Evolutionary conservation across 192 early-diverging fungal species (phyloP).

Genomic region (Entomortierella lignicola): DNA sequence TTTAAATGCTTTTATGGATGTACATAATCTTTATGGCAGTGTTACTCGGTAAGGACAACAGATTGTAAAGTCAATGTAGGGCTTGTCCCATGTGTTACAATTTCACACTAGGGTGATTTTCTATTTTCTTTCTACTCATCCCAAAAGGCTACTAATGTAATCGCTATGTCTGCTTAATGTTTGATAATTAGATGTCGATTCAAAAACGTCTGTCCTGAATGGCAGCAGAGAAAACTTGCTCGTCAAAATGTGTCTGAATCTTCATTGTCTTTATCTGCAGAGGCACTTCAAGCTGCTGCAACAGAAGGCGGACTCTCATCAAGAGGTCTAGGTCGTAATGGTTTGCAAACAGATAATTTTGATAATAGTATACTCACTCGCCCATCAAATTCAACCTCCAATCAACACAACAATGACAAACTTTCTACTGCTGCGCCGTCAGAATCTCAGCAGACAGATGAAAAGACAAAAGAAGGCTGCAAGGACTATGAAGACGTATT

Average conservation of each 20-base stretch:
- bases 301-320: slow-evolving; percentile 31
- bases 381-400: no score
- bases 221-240: slow-evolving; percentile 31
- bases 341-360: neutral
- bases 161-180: slow-evolving; percentile 5
- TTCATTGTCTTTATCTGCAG: slow-evolving; percentile 6
- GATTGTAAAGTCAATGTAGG: neutral
- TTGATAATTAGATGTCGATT: slow-evolving; percentile 38
- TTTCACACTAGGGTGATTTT: slow-evolving; percentile 16
- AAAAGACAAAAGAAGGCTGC: slow-evolving; percentile 4
- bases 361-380: neutral
- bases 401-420: slow-evolving; percentile 5
- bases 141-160: no score
- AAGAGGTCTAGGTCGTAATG: slow-evolving; percentile 24
- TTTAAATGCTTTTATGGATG: slow-evolving; percentile 55
- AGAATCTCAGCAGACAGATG: neutral
- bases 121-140: slow-evolving; percentile 4
- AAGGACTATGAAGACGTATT: slow-evolving; percentile 34
- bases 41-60: slow-evolving; percentile 50
- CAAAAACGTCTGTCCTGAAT: slow-evolving; percentile 51
- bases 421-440: slow-evolving; percentile 5
- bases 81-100: neutral
- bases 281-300: slow-evolving; percentile 22
- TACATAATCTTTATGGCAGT: slow-evolving; percentile 53
- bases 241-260: slow-evolving; percentile 6